Percentiles rank a stretch among this genome's conserved stretches.
Evolutionary conservation across 441 rosid genomes (phyloP).

Genomic region (Pelargonium cotyledonis): DNA sequence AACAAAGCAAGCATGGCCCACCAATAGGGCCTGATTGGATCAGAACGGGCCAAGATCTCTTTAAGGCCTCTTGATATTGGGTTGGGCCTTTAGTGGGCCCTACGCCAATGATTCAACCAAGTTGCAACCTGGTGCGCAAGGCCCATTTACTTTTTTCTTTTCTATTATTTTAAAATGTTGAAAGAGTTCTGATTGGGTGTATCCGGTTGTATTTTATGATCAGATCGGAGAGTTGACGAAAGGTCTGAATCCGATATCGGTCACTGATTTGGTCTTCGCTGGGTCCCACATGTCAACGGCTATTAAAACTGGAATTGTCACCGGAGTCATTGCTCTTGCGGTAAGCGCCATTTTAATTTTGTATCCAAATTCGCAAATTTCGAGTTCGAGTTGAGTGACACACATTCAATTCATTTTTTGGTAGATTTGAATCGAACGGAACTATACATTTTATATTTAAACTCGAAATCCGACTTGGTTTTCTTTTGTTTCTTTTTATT

Average conservation of each 20-base stretch:
- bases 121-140: background rate
- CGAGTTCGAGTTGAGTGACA: too few relatives aligned
- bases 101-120: background rate
- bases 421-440: too few relatives aligned
- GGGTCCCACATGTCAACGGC: conserved; percentile 57
- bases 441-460: too few relatives aligned
- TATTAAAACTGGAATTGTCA: conserved; percentile 70
- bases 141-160: background rate
- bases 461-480: too few relatives aligned
- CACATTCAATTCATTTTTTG: too few relatives aligned
- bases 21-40: background rate
- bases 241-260: conserved; percentile 74
- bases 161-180: too few relatives aligned
- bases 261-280: conserved; percentile 54
- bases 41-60: background rate
- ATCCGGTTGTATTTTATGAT: background rate
- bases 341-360: conserved; percentile 37
- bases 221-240: conserved; percentile 85
- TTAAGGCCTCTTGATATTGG: background rate
- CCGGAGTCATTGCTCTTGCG: conserved; percentile 88
- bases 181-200: background rate
- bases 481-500: too few relatives aligned
- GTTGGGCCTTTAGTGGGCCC: background rate
- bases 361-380: too few relatives aligned
- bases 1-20: too few relatives aligned